Evolutionary conservation across 805 yeast species (phyloP), one percentile per base, ranked within the genome.

Genomic region (Candida verbasci): DNA sequence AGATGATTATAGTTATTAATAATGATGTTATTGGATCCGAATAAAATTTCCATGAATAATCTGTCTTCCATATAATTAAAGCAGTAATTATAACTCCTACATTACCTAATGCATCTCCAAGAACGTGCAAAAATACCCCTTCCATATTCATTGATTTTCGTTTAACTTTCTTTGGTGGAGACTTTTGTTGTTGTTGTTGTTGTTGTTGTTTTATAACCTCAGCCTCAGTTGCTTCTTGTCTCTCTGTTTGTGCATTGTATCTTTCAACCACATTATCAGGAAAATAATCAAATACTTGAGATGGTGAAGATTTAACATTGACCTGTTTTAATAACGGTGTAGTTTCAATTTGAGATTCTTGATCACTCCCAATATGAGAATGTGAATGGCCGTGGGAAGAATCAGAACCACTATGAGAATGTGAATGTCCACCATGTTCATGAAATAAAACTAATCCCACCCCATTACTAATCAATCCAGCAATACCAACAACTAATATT

Each of bases 101-200:
- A 55, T 91, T 91, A 44, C 98, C 97, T 39, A 91, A 68, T 1
- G 97, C 97, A 60, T 91, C 98, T 30, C 97, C 97, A 48, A 93
- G 44, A 9, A 93, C 98, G 55, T 91, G 98, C 53, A 91, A 69
- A 55, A 86, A 93, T 3, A 91, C 97, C 45, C 98, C 98, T 51
- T 86, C 89, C 97, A 91, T 91, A 61, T 93, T 91, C 67, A 91
- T 68, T n/a, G 96, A 85, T 53, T 74, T 78, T 22, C 60, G 49
- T 42, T 67, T 58, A 31, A 41, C 43, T 11, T 35, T 28, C 35
- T 56, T 52, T 23, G n/a, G 3, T n/a, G 22, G 30, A 5, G 8
- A 11, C 3, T 11, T 6, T 17, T 27, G 17, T 6, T 20, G 6
- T 3, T 8, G 11, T 6, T 6, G 16, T 20, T 12, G 17, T 6